Percentiles rank a stretch among this genome's conserved stretches.
These are phyloP conservation scores for Wickerhamiella sergipiensis DNA, from an alignment of 805 yeast genomes.

Conservation along the genomic window DNA sequence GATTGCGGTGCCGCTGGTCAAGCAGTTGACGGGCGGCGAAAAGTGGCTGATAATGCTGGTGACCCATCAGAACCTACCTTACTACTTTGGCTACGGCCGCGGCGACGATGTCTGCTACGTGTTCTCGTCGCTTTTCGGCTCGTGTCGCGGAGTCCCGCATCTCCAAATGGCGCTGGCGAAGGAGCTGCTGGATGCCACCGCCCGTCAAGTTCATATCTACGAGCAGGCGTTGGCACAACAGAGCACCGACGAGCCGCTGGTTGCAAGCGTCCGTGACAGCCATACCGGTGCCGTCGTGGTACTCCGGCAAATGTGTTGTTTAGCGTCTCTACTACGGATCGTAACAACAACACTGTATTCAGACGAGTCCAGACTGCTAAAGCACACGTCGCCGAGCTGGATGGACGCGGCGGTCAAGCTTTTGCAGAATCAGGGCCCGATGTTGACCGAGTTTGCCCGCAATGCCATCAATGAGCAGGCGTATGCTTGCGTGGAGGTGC, in stretches of 20 bases:
- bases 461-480: not conserved
- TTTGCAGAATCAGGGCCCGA: not conserved
- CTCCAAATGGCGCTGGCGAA: not conserved
- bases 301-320: not conserved
- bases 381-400: not conserved
- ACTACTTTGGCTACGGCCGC: not conserved
- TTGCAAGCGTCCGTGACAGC: no score
- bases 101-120: not conserved
- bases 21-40: not conserved
- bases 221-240: no score
- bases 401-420: not conserved
- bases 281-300: no score
- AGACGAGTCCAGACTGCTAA: not conserved
- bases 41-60: not conserved
- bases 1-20: not conserved
- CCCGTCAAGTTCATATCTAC: not conserved
- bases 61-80: not conserved
- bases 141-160: not conserved
- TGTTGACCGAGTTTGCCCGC: not conserved
- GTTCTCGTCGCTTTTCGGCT: not conserved
- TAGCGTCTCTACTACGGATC: not conserved
- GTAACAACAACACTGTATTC: not conserved
- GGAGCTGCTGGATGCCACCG: not conserved
- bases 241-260: no score
- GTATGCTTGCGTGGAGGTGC: not conserved